Evolutionary conservation across 2,329 filamentous ascomycete species (phyloP).

Genomic region (Cryphonectria parasitica): DNA sequence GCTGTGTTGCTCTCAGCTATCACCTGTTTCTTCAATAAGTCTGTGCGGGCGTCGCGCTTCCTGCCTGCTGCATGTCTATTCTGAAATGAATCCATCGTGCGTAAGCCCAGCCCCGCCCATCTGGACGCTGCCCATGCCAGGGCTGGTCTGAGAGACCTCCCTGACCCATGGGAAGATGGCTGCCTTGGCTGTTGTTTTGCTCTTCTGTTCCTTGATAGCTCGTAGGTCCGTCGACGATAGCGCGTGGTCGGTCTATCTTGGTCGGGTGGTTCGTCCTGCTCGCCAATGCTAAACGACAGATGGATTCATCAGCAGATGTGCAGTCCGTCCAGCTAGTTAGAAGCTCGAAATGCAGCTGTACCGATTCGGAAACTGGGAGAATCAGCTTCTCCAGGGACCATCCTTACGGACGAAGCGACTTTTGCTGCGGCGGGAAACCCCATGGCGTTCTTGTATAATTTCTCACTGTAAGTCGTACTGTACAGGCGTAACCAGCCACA

Average conservation of each 20-base stretch:
- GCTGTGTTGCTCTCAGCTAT: not conserved
- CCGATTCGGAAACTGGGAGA: conserved; percentile 22
- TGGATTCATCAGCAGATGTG: conserved; percentile 26
- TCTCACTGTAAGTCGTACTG: conserved; percentile 15
- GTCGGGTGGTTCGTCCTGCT: conserved; percentile 11
- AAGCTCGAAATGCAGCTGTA: conserved; percentile 28
- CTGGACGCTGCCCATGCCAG: not conserved
- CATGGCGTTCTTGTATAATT: conserved; percentile 8
- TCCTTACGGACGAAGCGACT: conserved; percentile 22
- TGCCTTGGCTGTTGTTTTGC: not conserved
- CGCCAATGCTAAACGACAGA: conserved; percentile 15
- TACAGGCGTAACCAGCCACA: conserved; percentile 4
- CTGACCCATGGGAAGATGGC: not conserved
- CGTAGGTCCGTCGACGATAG: not conserved
- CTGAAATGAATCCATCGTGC: not conserved
- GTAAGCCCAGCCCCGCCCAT: not conserved
- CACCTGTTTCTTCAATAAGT: not conserved
- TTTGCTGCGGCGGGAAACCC: not conserved
- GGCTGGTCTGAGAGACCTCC: not conserved
- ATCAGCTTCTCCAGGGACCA: conserved; percentile 23
- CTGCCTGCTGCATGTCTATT: conserved; percentile 1
- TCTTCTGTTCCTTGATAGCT: not conserved
- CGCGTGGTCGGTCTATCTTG: conserved; percentile 11
- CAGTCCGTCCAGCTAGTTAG: conserved; percentile 23
- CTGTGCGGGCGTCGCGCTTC: conserved; percentile 5